Conservation (phyloP, 345 rosid species). For the Eutrema japonicum region DNA sequence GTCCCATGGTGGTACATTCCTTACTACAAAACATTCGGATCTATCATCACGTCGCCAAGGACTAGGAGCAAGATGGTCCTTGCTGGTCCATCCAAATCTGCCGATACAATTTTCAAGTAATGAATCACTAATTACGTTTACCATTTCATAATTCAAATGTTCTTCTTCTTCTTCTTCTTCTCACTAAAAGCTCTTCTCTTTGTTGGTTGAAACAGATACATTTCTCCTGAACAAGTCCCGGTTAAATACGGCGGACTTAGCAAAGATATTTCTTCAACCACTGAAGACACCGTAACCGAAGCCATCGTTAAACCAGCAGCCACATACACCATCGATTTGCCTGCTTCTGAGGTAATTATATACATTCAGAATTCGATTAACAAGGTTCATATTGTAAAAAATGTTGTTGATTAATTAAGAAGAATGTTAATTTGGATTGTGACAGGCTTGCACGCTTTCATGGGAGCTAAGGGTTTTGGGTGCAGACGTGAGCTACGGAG, state of each 20-base stretch:
- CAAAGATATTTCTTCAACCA: conserved; percentile 54
- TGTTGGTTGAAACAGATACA: conserved; percentile 51
- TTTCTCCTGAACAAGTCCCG: conserved; percentile 71
- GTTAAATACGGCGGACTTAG: conserved; percentile 68
- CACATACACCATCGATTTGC: conserved; percentile 67
- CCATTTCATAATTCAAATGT: neutral
- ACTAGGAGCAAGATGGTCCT: conserved; percentile 93
- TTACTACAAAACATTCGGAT: conserved; percentile 72
- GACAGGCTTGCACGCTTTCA: conserved; percentile 55
- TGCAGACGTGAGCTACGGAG: conserved; percentile 78
- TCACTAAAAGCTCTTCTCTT: neutral
- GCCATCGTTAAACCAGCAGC: conserved; percentile 63
- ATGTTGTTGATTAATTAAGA: neutral
- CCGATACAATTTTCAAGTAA: conserved; percentile 86
- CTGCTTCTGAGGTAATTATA: conserved; percentile 63
- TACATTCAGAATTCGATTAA: neutral
- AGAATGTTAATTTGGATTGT: conserved; percentile 12
- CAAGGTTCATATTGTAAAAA: neutral
- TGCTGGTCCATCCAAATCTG: conserved; percentile 77
- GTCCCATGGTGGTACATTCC: conserved; percentile 99
- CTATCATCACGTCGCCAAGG: conserved; percentile 81
- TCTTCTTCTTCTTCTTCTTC: neutral
- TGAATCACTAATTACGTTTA: neutral
- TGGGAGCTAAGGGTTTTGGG: conserved; percentile 91
- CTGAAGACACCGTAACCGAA: conserved; percentile 60